Conservation (phyloP, 2,329 filamentous ascomycete species). For the Paraphoma chrysanthemicola region DNA sequence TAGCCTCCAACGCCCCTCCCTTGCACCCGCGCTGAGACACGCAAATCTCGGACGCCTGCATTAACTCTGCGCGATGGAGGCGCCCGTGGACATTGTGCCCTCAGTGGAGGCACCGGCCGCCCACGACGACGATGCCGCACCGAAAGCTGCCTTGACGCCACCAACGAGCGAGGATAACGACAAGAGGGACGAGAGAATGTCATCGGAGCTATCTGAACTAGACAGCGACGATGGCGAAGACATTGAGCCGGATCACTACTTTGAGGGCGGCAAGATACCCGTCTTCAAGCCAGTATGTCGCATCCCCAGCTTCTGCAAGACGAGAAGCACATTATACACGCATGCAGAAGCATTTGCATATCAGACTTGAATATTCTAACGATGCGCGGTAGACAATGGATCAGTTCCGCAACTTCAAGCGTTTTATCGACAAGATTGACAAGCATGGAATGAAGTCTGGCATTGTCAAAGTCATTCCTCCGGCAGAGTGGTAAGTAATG, state of each 20-base stretch:
- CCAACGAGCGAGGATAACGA: constrained; percentile 61
- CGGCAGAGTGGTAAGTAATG: constrained; percentile 81
- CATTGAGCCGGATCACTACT: constrained; percentile 85
- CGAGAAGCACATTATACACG: not conserved
- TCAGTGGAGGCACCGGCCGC: constrained; percentile 40
- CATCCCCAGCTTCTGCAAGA: too few relatives aligned
- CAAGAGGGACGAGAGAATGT: constrained; percentile 53
- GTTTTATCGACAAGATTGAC: constrained; percentile 89
- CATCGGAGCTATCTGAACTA: constrained; percentile 57
- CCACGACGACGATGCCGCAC: constrained; percentile 32
- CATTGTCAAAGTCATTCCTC: constrained; percentile 94
- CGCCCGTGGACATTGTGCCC: constrained; percentile 35
- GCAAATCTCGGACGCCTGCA: constrained; percentile 10
- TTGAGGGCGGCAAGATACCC: constrained; percentile 80
- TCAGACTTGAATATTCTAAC: constrained; percentile 20
- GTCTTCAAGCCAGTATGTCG: constrained; percentile 83
- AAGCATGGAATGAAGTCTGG: constrained; percentile 96
- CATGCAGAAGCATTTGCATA: too few relatives aligned
- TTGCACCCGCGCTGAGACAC: constrained; percentile 22
- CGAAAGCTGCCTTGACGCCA: constrained; percentile 56
- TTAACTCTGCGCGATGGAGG: constrained; percentile 33
- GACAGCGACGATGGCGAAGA: constrained; percentile 66
- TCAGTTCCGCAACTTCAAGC: constrained; percentile 92
- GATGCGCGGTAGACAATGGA: constrained; percentile 71
- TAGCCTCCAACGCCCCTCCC: constrained; percentile 29